Conservation (phyloP, 257 asterid species). For the Solanum virginianum region DNA sequence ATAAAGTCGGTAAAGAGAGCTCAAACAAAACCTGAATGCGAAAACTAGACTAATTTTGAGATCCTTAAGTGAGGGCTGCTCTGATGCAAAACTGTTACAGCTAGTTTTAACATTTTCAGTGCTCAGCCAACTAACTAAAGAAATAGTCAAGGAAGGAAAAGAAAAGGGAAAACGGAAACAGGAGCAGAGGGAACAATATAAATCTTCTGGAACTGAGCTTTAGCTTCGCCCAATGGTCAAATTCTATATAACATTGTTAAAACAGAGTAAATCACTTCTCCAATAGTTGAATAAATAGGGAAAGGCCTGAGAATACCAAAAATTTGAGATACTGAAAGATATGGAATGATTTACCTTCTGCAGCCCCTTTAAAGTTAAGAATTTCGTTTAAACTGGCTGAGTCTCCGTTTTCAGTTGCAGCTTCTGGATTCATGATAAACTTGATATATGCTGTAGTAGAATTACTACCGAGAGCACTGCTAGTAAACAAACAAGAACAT, state of each 20-base stretch:
- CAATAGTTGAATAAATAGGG: not conserved
- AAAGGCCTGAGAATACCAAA: not conserved
- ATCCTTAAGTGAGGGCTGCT: not conserved
- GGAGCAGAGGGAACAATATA: not conserved
- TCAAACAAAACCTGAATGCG: not conserved
- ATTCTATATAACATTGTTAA: not conserved
- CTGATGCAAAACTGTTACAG: not conserved
- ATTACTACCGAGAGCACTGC: constrained; percentile 12
- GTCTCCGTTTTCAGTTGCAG: constrained; percentile 33
- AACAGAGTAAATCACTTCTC: not conserved
- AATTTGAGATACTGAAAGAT: not conserved
- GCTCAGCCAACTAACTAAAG: not conserved
- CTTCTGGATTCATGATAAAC: constrained; percentile 47
- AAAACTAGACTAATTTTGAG: not conserved
- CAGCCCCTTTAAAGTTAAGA: constrained; percentile 27
- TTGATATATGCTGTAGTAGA: constrained; percentile 8
- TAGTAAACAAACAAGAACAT: constrained; percentile 3
- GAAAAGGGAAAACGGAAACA: not conserved
- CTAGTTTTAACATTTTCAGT: not conserved
- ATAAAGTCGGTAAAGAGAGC: not conserved
- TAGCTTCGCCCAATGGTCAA: not conserved
- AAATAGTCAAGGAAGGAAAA: not conserved
- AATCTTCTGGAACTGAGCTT: not conserved
- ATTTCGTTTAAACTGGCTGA: constrained; percentile 25
- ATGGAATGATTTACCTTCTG: constrained; percentile 32